phyloP scores from a whole-genome alignment of 2,329 filamentous ascomycete species.

The Epichloe scottii region DNA sequence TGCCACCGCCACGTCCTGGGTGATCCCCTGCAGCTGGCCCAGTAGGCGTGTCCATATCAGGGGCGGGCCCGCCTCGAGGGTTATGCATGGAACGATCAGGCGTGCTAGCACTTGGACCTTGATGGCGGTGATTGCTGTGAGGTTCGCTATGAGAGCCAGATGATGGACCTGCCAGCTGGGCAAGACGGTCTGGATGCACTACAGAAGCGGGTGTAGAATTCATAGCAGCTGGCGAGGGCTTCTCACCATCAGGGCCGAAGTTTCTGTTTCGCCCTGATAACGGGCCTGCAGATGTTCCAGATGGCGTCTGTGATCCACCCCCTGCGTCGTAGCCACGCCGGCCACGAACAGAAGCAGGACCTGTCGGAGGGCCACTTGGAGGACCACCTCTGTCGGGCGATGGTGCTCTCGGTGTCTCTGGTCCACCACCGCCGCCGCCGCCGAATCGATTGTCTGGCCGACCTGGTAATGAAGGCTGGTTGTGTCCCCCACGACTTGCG shows the following conservation, averaged over 20 bases:
- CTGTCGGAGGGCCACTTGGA: conserved; percentile 42
- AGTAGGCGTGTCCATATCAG: conserved; percentile 21
- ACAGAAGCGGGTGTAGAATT: conserved; percentile 17
- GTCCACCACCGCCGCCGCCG: conserved; percentile 12
- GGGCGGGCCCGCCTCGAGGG: conserved; percentile 7
- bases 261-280: conserved; percentile 31
- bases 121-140: conserved; percentile 17
- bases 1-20: conserved; percentile 24
- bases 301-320: conserved; percentile 17
- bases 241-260: conserved; percentile 17
- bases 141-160: conserved; percentile 19
- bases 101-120: conserved; percentile 14
- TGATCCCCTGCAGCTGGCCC: conserved; percentile 25
- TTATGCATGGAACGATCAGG: conserved; percentile 13
- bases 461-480: conserved; percentile 21
- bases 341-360: conserved; percentile 36
- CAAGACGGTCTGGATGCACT: conserved; percentile 39
- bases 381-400: conserved; percentile 33
- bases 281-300: conserved; percentile 14
- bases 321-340: conserved; percentile 32
- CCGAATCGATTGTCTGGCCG: conserved; percentile 32
- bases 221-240: conserved; percentile 13
- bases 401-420: conserved; percentile 28
- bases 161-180: conserved; percentile 26
- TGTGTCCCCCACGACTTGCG: conserved; percentile 24